Conservation (phyloP, 169 alveolate species). For the Plasmodium adleri region DNA sequence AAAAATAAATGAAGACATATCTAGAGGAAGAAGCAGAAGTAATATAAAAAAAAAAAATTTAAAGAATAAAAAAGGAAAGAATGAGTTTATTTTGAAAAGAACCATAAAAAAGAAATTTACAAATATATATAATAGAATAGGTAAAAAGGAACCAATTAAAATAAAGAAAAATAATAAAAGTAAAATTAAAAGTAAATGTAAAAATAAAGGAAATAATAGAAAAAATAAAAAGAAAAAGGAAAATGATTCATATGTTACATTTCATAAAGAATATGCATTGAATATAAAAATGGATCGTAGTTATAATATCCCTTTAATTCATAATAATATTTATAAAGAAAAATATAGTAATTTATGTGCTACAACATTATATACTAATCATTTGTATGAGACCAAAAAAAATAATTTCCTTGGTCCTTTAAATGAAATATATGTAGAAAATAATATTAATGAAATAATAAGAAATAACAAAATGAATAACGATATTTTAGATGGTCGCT, state of each 20-base stretch:
- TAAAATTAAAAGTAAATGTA: conserved; percentile 31
- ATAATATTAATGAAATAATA: conserved; percentile 22
- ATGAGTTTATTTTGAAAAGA: conserved; percentile 13
- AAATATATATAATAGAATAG: conserved; percentile 4
- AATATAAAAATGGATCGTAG: conserved; percentile 28
- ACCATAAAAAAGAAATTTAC: neutral
- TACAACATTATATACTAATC: conserved; percentile 2
- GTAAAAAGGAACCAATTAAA: conserved; percentile 23
- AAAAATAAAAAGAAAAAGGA: conserved; percentile 18
- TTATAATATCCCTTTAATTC: conserved; percentile 23
- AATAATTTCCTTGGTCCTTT: conserved; percentile 27
- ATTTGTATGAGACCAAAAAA: conserved; percentile 2
- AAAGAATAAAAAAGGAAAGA: conserved; percentile 32
- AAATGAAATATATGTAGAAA: conserved; percentile 42
- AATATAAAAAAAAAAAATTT: conserved; percentile 11
- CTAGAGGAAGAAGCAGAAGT: neutral
- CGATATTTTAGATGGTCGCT: conserved; percentile 13
- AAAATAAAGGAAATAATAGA: conserved; percentile 5
- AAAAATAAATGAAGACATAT: neutral
- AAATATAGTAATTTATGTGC: neutral
- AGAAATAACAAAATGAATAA: conserved; percentile 18
- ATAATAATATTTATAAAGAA: conserved; percentile 59
- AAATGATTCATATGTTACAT: conserved; percentile 9
- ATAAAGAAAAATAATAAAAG: conserved; percentile 53
- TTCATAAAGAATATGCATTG: conserved; percentile 43